Percentiles rank a stretch among this genome's conserved stretches.
phyloP scores from a whole-genome alignment of 805 yeast species.

The Saccharomycopsis amapae region DNA sequence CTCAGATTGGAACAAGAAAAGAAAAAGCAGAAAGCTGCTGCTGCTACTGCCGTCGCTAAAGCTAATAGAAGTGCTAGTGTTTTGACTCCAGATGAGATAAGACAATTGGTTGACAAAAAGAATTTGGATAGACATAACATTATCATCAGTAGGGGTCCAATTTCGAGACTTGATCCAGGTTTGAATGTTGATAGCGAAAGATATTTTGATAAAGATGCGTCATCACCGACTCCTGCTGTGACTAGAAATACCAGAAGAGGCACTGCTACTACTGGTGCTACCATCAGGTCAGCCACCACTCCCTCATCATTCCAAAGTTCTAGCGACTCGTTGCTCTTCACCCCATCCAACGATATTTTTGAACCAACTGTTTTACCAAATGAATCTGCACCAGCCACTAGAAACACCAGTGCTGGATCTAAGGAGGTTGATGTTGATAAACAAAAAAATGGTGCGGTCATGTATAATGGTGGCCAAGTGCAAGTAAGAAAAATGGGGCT shows the following conservation, averaged over 20 bases:
- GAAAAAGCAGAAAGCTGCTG: background rate
- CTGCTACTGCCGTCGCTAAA: background rate
- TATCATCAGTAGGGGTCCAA: conserved; percentile 8
- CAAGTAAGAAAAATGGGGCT: background rate
- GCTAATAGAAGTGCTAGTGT: no score
- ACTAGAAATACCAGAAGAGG: background rate
- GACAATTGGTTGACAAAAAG: conserved; percentile 7
- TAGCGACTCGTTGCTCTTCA: conserved; percentile 10
- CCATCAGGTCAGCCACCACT: background rate
- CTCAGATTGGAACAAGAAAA: background rate
- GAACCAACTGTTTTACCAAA: conserved; percentile 11
- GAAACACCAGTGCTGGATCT: conserved; percentile 15
- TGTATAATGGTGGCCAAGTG: background rate
- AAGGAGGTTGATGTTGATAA: background rate
- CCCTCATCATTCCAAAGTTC: conserved; percentile 11
- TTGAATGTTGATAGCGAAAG: no score
- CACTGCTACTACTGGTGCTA: background rate
- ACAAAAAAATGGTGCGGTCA: background rate
- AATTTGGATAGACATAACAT: conserved; percentile 2
- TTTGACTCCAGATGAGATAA: conserved; percentile 11
- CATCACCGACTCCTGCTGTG: background rate
- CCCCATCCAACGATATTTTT: conserved; percentile 16
- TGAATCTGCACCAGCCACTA: background rate
- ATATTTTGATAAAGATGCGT: background rate
- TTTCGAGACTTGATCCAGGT: conserved; percentile 21